Base-by-base conservation (phyloP, 768 basidiomycete species). In the Thelephora aurantiotincta region DNA sequence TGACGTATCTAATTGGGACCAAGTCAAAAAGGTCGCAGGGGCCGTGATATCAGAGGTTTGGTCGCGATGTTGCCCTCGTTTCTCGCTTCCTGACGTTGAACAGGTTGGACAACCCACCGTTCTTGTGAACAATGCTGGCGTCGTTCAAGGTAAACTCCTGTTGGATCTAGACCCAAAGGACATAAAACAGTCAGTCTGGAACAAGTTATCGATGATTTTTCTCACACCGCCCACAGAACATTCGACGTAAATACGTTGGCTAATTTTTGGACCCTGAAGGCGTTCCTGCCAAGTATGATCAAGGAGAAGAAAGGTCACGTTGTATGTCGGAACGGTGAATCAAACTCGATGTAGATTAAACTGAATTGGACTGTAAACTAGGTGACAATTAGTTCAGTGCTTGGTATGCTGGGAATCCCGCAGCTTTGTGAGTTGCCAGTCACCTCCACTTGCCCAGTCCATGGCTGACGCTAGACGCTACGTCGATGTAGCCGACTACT, bases 71-170 rank as follows among this genome's bases (percentile, higher is more conserved):
- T 11, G n/a, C 9, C 16, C 30, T 26, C 26, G 4, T 16, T 6
- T 18, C 13, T 36, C 20, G 36, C 26, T 43, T 42, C n/a, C n/a
- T 46, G 7, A 22, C 35, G 19, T 47, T 5, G 43, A 22, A 30
- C 55, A 93, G 88, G 71, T 94, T 46, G 93, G 89, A 2, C 73
- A 85, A 50, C 88, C 88, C 0, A 96, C 96, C 0, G 73, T 97
- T 35, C 66, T 99, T 19, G 70, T 99, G 55, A 98, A 97, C 66
- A 97, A 94, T 58, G 96, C 94, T 0, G 96, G 93, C 16, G 80
- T 96, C 49, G 88, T 86, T 20, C 87, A 92, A 64, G 91, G 92
- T 20, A 93, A 92, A 56, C 65, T 80, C 2, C 65, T 99, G 30
- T 65, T 93, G 11, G 92, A 97, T 57, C 68, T 96, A 49, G 67